phyloP scores from a whole-genome alignment of 352 stramenopile genomes.

The Pythium apleroticum region DNA sequence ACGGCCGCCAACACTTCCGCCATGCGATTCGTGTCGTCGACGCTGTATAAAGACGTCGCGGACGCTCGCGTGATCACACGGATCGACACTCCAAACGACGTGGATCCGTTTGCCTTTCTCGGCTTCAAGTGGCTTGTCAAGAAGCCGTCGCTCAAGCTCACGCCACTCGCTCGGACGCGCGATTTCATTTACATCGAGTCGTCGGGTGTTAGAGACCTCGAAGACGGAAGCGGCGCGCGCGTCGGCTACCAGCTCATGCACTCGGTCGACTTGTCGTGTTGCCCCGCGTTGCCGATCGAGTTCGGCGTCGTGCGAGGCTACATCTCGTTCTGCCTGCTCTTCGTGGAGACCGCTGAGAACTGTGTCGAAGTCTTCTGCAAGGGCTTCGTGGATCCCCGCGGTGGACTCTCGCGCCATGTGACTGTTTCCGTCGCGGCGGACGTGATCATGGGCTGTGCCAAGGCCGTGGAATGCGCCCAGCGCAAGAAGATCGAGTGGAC shows the following conservation, averaged over 20 bases:
- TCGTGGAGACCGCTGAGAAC: slow-evolving; percentile 24
- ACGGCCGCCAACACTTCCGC: slow-evolving; percentile 26
- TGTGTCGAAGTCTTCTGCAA: slow-evolving; percentile 38
- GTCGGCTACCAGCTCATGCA: slow-evolving; percentile 37
- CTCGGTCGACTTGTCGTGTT: slow-evolving; percentile 33
- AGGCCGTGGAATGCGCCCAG: slow-evolving; percentile 19
- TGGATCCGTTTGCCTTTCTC: slow-evolving; percentile 30
- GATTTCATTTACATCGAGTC: slow-evolving; percentile 38
- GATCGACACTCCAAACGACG: slow-evolving; percentile 23
- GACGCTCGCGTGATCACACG: slow-evolving; percentile 31
- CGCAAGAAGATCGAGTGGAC: slow-evolving; percentile 35
- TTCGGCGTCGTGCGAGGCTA: slow-evolving; percentile 33
- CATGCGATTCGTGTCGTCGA: slow-evolving; percentile 27
- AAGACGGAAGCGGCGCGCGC: not conserved
- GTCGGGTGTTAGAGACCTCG: slow-evolving; percentile 17
- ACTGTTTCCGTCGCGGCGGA: slow-evolving; percentile 24
- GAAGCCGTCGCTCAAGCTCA: slow-evolving; percentile 21
- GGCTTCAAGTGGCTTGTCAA: slow-evolving; percentile 39
- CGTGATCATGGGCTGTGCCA: slow-evolving; percentile 28
- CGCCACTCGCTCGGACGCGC: slow-evolving; percentile 25
- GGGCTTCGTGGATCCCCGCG: slow-evolving; percentile 37
- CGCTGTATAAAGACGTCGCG: slow-evolving; percentile 29
- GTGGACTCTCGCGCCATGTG: slow-evolving; percentile 26
- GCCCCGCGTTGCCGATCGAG: slow-evolving; percentile 16
- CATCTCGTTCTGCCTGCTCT: slow-evolving; percentile 39